phyloP scores from a whole-genome alignment of 2,329 filamentous ascomycete genomes.

The Malbranchea cinnamomea region DNA sequence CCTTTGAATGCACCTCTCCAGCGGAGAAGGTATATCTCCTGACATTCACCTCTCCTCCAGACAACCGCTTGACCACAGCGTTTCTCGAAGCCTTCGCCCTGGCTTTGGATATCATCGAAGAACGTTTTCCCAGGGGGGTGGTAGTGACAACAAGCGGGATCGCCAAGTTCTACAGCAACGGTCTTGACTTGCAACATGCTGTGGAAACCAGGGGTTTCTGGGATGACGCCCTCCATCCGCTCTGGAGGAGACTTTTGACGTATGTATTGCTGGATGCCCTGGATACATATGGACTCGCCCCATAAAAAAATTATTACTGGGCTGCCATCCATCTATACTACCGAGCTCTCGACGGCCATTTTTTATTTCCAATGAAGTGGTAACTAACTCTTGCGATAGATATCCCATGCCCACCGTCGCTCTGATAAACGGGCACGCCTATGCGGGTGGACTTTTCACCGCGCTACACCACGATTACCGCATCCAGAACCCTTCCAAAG shows the following conservation, averaged over 20 bases:
- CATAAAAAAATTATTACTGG: no score
- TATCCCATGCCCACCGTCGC: constrained; percentile 73
- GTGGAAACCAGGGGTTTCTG: constrained; percentile 46
- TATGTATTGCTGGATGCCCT: no score
- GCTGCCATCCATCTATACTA: no score
- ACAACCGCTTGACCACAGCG: constrained; percentile 58
- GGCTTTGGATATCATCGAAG: constrained; percentile 62
- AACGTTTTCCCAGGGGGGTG: constrained; percentile 52
- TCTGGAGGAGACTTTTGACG: constrained; percentile 52
- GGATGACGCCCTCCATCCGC: constrained; percentile 42
- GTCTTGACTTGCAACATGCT: constrained; percentile 61
- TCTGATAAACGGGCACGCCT: constrained; percentile 66
- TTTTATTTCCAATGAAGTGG: no score
- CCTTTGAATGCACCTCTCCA: constrained; percentile 6
- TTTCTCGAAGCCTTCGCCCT: constrained; percentile 54
- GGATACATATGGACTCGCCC: no score
- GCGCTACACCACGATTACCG: constrained; percentile 75
- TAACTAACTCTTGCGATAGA: constrained; percentile 18
- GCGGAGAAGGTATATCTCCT: constrained; percentile 43
- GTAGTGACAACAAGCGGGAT: constrained; percentile 63
- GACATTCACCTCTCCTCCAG: constrained; percentile 53
- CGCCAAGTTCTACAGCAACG: constrained; percentile 69
- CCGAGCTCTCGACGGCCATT: no score
- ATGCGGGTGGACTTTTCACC: constrained; percentile 68
- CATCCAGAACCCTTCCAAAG: constrained; percentile 53